A percentile compares a stretch with the other conserved stretches of the same genome.
Conservation (phyloP, 164 flowering plant genomes). For the Stephania yunnanensis region DNA sequence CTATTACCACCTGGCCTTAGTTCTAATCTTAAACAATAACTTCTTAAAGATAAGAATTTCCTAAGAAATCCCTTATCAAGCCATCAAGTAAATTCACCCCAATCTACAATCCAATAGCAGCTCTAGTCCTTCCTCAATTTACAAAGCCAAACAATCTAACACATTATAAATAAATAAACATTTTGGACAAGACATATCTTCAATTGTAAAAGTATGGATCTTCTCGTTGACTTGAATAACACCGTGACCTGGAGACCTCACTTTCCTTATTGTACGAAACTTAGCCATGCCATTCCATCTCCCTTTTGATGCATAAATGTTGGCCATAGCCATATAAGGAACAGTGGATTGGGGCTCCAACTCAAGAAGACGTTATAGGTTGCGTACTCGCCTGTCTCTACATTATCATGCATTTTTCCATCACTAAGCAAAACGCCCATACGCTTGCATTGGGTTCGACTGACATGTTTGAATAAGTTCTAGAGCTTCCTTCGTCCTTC, state of each 20-base stretch:
- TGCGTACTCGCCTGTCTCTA: slow-evolving; percentile 40
- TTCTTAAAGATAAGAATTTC: neutral
- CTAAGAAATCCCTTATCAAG: neutral
- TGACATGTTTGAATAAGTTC: slow-evolving; percentile 48
- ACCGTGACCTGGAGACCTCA: slow-evolving; percentile 48
- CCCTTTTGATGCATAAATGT: slow-evolving; percentile 50
- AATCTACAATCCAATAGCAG: neutral
- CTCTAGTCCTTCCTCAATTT: slow-evolving; percentile 21
- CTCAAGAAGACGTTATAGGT: slow-evolving; percentile 30
- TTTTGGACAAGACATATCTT: slow-evolving; percentile 40
- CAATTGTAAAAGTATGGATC: slow-evolving; percentile 41
- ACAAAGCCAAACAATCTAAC: slow-evolving; percentile 36
- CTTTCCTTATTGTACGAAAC: slow-evolving; percentile 44
- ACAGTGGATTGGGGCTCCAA: slow-evolving; percentile 47
- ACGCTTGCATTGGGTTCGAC: slow-evolving; percentile 50
- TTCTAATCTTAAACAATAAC: no score
- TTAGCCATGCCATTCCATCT: slow-evolving; percentile 47
- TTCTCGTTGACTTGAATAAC: slow-evolving; percentile 38
- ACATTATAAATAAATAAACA: slow-evolving; percentile 26
- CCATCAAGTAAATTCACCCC: slow-evolving; percentile 1
- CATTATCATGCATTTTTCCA: slow-evolving; percentile 44
- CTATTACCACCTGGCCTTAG: no score
- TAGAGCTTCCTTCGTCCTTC: slow-evolving; percentile 50
- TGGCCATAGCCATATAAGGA: slow-evolving; percentile 61
- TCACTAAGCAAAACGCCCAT: slow-evolving; percentile 59